Percentiles rank a stretch among this genome's conserved stretches.
These are phyloP conservation scores for Sphagnum contortum DNA, from an alignment of 225 moss, liverwort and hornwort genomes.

Conservation along the genomic window DNA sequence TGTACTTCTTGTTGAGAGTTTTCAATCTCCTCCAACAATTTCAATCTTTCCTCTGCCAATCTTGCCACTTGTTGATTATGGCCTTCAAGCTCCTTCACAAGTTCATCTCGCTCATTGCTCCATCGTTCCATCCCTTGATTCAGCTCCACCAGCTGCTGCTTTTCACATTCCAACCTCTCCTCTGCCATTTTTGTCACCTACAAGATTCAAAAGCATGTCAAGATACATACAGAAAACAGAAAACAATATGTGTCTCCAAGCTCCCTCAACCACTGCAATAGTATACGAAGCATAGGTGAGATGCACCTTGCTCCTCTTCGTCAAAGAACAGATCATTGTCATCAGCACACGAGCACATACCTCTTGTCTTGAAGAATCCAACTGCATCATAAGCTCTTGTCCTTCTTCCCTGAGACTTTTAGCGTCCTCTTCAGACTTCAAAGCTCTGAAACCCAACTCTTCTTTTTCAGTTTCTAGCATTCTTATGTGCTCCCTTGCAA, in stretches of 20 bases:
- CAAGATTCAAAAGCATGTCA: not conserved
- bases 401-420: slow-evolving; percentile 14
- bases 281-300: no score
- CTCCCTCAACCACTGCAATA: no score
- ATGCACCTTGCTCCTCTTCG: no score
- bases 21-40: slow-evolving; percentile 11
- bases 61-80: slow-evolving; percentile 18
- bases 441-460: slow-evolving; percentile 10
- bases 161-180: not conserved
- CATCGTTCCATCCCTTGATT: slow-evolving; percentile 16
- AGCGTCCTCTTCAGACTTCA: slow-evolving; percentile 5
- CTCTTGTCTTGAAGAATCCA: slow-evolving; percentile 5
- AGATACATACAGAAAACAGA: not conserved
- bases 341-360: not conserved
- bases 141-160: slow-evolving; percentile 13
- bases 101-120: slow-evolving; percentile 13
- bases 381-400: slow-evolving; percentile 10
- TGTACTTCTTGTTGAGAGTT: slow-evolving; percentile 21
- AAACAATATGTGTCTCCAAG: not conserved
- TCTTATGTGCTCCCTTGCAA: slow-evolving; percentile 6
- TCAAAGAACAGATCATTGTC: no score
- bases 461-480: slow-evolving; percentile 13
- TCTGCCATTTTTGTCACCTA: slow-evolving; percentile 2
- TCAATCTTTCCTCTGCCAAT: slow-evolving; percentile 16
- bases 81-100: slow-evolving; percentile 13